Evolutionary conservation across 495 filamentous ascomycete species (phyloP).

Genomic region (Penicillium desertorum): DNA sequence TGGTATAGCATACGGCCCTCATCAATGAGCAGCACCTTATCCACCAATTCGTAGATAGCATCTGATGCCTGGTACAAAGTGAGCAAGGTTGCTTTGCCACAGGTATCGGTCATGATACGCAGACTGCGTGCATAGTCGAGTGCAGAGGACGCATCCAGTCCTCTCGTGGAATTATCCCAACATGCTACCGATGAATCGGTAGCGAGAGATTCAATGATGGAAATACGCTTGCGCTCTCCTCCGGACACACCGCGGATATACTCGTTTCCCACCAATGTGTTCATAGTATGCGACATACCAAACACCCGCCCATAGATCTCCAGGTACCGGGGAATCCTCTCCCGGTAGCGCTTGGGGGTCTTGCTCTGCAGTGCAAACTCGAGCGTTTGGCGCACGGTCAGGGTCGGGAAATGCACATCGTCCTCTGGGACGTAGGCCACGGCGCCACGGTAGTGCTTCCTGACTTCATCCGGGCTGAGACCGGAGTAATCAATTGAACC

Average conservation of each 20-base stretch:
- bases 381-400: constrained; percentile 82
- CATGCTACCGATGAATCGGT: constrained; percentile 72
- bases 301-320: constrained; percentile 76
- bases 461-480: constrained; percentile 58
- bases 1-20: constrained; percentile 78
- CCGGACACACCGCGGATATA: constrained; percentile 85
- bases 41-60: constrained; percentile 78
- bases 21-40: constrained; percentile 83
- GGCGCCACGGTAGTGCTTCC: constrained; percentile 70
- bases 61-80: constrained; percentile 82
- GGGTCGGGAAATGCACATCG: constrained; percentile 75
- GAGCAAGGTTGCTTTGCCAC: constrained; percentile 74
- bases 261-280: constrained; percentile 80
- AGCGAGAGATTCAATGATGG: constrained; percentile 57
- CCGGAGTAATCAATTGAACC: constrained; percentile 80
- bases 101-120: constrained; percentile 74
- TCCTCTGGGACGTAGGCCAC: constrained; percentile 83
- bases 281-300: constrained; percentile 77
- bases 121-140: constrained; percentile 69
- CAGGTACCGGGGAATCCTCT: constrained; percentile 64
- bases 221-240: constrained; percentile 72
- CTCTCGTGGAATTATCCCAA: constrained; percentile 84
- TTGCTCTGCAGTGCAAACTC: constrained; percentile 79
- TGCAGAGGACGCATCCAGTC: constrained; percentile 79
- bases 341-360: constrained; percentile 67